A percentile compares a stretch with the other conserved stretches of the same genome.
These are phyloP conservation scores for Verticillium nubilum DNA, from an alignment of 2,329 filamentous ascomycete genomes.

Conservation along the genomic window DNA sequence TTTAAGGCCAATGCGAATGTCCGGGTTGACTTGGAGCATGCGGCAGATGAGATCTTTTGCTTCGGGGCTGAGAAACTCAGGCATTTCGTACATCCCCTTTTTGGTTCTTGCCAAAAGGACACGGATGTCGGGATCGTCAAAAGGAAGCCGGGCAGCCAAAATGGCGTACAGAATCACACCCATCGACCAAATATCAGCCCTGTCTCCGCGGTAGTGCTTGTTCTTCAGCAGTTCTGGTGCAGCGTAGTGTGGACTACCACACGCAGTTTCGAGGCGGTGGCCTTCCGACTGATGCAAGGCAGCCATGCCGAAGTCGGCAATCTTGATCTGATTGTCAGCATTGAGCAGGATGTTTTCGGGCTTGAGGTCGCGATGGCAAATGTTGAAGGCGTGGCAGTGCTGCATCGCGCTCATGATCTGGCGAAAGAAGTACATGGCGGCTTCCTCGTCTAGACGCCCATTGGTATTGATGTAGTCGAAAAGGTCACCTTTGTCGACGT, in stretches of 20 bases:
- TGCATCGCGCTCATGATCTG: slow-evolving; percentile 90
- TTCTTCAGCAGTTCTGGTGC: slow-evolving; percentile 85
- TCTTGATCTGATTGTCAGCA: slow-evolving; percentile 70
- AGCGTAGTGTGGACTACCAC: slow-evolving; percentile 94
- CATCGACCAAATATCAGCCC: slow-evolving; percentile 91
- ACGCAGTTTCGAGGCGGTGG: slow-evolving; percentile 79
- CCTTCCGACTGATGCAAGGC: slow-evolving; percentile 77
- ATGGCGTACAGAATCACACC: slow-evolving; percentile 87
- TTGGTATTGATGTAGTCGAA: slow-evolving; percentile 78
- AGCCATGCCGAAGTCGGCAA: slow-evolving; percentile 98
- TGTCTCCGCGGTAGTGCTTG: slow-evolving; percentile 73
- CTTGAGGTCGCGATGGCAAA: slow-evolving; percentile 94
- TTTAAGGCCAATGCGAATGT: slow-evolving; percentile 70
- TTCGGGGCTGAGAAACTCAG: slow-evolving; percentile 57
- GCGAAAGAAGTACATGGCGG: slow-evolving; percentile 79
- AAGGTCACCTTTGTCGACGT: slow-evolving; percentile 72
- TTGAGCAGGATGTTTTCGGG: slow-evolving; percentile 94
- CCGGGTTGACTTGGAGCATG: slow-evolving; percentile 76
- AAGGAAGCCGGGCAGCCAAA: slow-evolving; percentile 78
- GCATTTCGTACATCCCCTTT: slow-evolving; percentile 56
- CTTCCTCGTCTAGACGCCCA: slow-evolving; percentile 70
- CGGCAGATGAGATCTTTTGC: slow-evolving; percentile 71
- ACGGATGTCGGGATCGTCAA: slow-evolving; percentile 61
- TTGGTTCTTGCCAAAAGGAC: slow-evolving; percentile 58
- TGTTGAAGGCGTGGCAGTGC: slow-evolving; percentile 91